These are phyloP conservation scores for Candida stauntonica DNA, from an alignment of 805 yeast genomes.

Conservation along the genomic window DNA sequence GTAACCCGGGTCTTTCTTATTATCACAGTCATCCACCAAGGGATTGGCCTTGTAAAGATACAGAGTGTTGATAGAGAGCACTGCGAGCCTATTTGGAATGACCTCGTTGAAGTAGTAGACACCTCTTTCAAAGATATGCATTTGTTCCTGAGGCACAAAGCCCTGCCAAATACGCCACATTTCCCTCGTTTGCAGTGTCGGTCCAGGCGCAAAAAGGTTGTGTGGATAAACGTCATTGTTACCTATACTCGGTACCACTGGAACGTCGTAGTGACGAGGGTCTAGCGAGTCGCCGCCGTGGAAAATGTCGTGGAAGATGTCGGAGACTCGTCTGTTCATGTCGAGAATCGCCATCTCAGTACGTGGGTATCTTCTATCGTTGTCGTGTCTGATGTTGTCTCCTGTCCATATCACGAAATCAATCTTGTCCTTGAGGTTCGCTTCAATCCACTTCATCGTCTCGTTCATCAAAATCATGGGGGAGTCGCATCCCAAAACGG, in stretches of 20 bases:
- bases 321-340: slow-evolving; percentile 56
- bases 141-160: slow-evolving; percentile 73
- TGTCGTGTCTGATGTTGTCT: slow-evolving; percentile 82
- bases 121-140: slow-evolving; percentile 69
- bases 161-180: slow-evolving; percentile 67
- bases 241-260: slow-evolving; percentile 70
- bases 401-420: slow-evolving; percentile 93
- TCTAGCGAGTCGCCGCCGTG: slow-evolving; percentile 32
- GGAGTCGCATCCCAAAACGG: slow-evolving; percentile 73
- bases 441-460: slow-evolving; percentile 63
- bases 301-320: slow-evolving; percentile 48
- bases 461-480: slow-evolving; percentile 57
- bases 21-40: slow-evolving; percentile 74
- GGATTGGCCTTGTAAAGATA: slow-evolving; percentile 77
- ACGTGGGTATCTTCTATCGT: slow-evolving; percentile 70
- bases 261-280: slow-evolving; percentile 42
- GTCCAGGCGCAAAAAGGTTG: slow-evolving; percentile 80
- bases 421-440: slow-evolving; percentile 64
- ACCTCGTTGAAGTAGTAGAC: slow-evolving; percentile 73
- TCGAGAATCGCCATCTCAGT: slow-evolving; percentile 67
- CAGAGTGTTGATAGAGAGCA: slow-evolving; percentile 72
- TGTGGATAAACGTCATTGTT: slow-evolving; percentile 90
- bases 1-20: slow-evolving; percentile 73
- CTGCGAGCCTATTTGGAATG: slow-evolving; percentile 75
- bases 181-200: slow-evolving; percentile 82